Conservation (phyloP, 23 red algal genomes). For the Gracilariopsis chorda region DNA sequence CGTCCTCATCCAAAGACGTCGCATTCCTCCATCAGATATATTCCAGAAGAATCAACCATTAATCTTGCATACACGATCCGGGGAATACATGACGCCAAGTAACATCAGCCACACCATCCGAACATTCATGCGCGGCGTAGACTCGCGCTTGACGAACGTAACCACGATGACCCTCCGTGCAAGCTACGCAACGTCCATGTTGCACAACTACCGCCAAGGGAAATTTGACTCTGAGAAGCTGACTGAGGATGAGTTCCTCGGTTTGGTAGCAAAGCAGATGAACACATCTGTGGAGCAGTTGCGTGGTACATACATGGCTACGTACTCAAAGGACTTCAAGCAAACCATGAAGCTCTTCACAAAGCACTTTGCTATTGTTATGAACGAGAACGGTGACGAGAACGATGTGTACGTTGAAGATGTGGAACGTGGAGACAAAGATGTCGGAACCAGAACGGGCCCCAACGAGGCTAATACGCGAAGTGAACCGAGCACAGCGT, state of each 20-base stretch:
- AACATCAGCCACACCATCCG: neutral
- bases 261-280: neutral
- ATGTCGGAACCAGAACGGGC: too few relatives aligned
- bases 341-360: neutral
- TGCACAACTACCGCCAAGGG: neutral
- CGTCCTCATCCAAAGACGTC: neutral
- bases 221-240: neutral
- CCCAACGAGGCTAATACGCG: too few relatives aligned
- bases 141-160: neutral
- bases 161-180: slow-evolving; percentile 7
- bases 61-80: neutral
- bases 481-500: too few relatives aligned
- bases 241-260: neutral
- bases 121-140: neutral
- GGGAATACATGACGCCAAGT: neutral
- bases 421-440: too few relatives aligned
- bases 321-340: neutral
- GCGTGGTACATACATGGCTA: neutral
- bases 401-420: too few relatives aligned
- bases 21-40: neutral
- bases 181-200: neutral
- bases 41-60: neutral
- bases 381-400: neutral
- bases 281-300: slow-evolving; percentile 34
- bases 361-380: neutral